Conservation (phyloP, 2,329 filamentous ascomycete species). For the Nothopassalora personata region DNA sequence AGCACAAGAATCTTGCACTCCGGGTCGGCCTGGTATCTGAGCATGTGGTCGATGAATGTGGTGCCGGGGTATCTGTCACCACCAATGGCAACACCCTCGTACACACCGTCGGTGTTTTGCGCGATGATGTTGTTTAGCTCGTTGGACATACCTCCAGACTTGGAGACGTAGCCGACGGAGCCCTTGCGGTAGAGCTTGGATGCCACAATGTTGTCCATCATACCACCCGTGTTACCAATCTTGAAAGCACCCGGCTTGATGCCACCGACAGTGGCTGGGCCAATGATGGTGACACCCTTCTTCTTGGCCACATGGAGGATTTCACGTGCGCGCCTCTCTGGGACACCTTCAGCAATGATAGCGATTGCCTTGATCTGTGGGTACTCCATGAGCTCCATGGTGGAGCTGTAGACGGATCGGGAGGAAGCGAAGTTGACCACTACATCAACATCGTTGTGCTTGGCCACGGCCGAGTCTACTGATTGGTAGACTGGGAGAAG, state of each 20-base stretch:
- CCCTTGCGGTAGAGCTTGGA: constrained; percentile 99
- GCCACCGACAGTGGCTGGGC: constrained; percentile 94
- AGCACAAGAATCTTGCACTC: constrained; percentile 96
- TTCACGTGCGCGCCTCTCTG: constrained; percentile 96
- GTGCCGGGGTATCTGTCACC: constrained; percentile 98
- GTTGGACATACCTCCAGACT: constrained; percentile 99
- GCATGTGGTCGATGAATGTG: constrained; percentile 97
- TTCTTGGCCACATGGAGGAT: constrained; percentile 94
- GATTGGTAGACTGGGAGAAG: constrained; percentile 97
- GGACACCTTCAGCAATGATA: constrained; percentile 98
- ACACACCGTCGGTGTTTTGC: constrained; percentile 93
- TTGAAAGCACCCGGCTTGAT: constrained; percentile 99
- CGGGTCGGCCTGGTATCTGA: constrained; percentile 92
- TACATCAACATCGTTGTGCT: constrained; percentile 95
- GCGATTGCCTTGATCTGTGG: constrained; percentile 98
- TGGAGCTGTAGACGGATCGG: constrained; percentile 96
- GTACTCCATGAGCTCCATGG: constrained; percentile 95
- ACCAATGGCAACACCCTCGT: constrained; percentile 98
- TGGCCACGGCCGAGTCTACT: constrained; percentile 83
- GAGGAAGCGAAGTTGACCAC: constrained; percentile 99
- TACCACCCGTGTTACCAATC: constrained; percentile 99
- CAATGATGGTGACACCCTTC: constrained; percentile 99
- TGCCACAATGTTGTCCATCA: constrained; percentile 99
- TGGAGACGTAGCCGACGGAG: constrained; percentile 98
- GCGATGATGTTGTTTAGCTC: constrained; percentile 99